Evolutionary conservation across 2,329 filamentous ascomycete genomes (phyloP), one percentile per base, ranked within the genome.

Genomic region (Periconia sp.): DNA sequence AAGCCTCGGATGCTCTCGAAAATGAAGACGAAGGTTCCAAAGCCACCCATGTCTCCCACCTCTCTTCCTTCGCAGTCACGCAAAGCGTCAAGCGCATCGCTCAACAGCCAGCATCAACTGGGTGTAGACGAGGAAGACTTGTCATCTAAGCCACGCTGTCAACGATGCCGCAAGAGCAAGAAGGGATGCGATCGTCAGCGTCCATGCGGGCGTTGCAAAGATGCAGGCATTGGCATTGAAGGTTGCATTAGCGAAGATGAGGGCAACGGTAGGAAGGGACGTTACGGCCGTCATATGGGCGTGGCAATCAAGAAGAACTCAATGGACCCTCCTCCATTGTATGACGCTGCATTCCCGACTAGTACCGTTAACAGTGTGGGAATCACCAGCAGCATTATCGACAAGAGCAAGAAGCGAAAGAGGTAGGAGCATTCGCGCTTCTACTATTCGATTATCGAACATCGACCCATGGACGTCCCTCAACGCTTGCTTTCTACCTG

Each of bases 151-250:
- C 94, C 94, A 43, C 91, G 94, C 51, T 99, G 94, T 78, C 94
- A 99, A 71, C 88, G 94, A 45, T 99, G 94, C 79, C 88, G 94
- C 63, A 99, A 99, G 83, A 97, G 92, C 76, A 99, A 99, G 80
- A 99, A 99, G 75, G 94, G 94, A 10, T 99, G 94, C 68, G 94
- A 99, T 75, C 87, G 94, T 45, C 94, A 97, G 73, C 86, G 94
- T 26, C 94, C 94, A 19, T 99, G 94, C 65, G 89, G 91, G 42
- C 85, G 94, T 52, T 99, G 94, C 83, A 90, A 91, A 69, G 94
- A 99, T 73, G 94, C 94, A 30, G 94, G 94, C 15, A 89, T 99
- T 59, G 88, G 88, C 43, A 85, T 90, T 46, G 94, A 97, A 57
- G 89, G 92, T 53, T 99, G 94, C 71, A 84, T 99, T 71, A 96